Evolutionary conservation across 1,284 basidiomycete species (phyloP).

Genomic region (Omphalotus olearius): DNA sequence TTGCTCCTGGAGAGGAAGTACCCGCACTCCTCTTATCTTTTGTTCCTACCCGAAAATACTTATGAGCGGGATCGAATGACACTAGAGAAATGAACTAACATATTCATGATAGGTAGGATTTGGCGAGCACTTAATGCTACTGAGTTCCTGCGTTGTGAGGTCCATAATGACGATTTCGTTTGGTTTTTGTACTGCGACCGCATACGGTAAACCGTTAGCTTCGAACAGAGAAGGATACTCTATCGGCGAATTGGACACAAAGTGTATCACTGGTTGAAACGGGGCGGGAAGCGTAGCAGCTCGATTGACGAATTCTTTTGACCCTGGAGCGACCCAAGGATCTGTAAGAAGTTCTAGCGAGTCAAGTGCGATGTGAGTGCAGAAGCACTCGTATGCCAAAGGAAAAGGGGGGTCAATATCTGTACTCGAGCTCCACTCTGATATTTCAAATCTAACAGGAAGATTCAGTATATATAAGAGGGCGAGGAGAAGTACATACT

Average conservation of each 20-base stretch:
- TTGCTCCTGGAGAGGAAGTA: conserved; percentile 50
- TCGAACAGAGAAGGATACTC: conserved; percentile 42
- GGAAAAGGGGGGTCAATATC: conserved; percentile 45
- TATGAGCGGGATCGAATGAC: conserved; percentile 19
- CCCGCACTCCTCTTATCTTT: conserved; percentile 45
- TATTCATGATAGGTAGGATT: conserved; percentile 14
- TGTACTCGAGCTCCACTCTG: conserved; percentile 38
- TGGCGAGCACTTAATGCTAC: conserved; percentile 19
- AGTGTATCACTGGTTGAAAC: conserved; percentile 35
- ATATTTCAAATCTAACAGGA: conserved; percentile 36
- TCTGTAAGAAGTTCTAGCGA: conserved; percentile 48
- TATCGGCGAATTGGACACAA: conserved; percentile 37
- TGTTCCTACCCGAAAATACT: conserved; percentile 28
- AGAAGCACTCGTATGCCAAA: conserved; percentile 48
- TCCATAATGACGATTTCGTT: conserved; percentile 45
- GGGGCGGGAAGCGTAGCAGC: conserved; percentile 33
- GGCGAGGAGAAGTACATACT: conserved; percentile 11
- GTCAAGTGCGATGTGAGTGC: conserved; percentile 42
- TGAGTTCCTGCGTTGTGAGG: conserved; percentile 22
- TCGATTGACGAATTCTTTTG: conserved; percentile 32
- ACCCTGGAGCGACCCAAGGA: conserved; percentile 38
- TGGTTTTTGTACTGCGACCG: conserved; percentile 41
- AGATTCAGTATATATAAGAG: not conserved
- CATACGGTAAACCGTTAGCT: conserved; percentile 36
- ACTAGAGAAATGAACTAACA: conserved; percentile 16